Evolutionary conservation across 1,139 yeast genomes (phyloP).

Genomic region (Taiozyma onychis): DNA sequence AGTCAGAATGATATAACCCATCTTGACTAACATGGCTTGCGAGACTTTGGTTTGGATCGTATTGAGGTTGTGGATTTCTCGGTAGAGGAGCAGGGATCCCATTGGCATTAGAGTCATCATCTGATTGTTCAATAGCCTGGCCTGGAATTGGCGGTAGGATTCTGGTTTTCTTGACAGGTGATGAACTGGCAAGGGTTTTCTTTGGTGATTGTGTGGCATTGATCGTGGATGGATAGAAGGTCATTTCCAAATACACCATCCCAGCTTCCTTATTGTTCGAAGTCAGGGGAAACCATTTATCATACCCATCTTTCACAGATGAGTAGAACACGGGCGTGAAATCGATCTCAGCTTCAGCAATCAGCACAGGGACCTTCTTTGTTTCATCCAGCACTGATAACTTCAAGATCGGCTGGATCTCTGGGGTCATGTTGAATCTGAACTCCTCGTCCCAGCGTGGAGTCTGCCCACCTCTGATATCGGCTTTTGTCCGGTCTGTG

Average conservation of each 20-base stretch:
- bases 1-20: slow-evolving; percentile 1
- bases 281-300: slow-evolving; percentile 74
- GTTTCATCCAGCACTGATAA: slow-evolving; percentile 84
- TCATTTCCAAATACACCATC: slow-evolving; percentile 82
- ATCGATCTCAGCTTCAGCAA: slow-evolving; percentile 79
- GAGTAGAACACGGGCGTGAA: slow-evolving; percentile 65
- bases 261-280: slow-evolving; percentile 81
- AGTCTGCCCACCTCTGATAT: slow-evolving; percentile 79
- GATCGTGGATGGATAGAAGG: slow-evolving; percentile 62
- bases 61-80: slow-evolving; percentile 6
- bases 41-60: neutral
- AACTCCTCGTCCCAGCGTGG: slow-evolving; percentile 82
- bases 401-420: slow-evolving; percentile 56
- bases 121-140: slow-evolving; percentile 15
- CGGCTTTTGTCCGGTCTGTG: slow-evolving; percentile 68
- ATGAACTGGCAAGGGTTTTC: slow-evolving; percentile 1
- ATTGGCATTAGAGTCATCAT: slow-evolving; percentile 1
- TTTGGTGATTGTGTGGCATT: slow-evolving; percentile 4
- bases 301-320: slow-evolving; percentile 70
- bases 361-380: slow-evolving; percentile 77
- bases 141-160: slow-evolving; percentile 35
- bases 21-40: neutral
- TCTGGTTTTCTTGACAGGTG: slow-evolving; percentile 24
- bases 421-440: slow-evolving; percentile 57
- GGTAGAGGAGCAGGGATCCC: slow-evolving; percentile 25